These are phyloP conservation scores for Acrocalymma vagum DNA, from an alignment of 2,329 filamentous ascomycete species.

Conservation along the genomic window DNA sequence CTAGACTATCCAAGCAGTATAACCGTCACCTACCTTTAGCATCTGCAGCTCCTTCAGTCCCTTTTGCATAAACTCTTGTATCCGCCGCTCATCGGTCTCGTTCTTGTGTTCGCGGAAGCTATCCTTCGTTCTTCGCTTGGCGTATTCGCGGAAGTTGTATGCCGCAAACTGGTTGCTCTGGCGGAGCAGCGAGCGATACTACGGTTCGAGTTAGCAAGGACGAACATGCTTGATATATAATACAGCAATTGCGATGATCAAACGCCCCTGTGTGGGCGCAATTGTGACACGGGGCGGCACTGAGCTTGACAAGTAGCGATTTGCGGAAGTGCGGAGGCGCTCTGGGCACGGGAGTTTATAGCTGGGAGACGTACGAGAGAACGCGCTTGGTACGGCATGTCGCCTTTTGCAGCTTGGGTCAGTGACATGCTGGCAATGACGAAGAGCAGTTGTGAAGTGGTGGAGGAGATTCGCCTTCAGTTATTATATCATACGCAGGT, in stretches of 20 bases:
- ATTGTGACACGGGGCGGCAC: constrained; percentile 1
- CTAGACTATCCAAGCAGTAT: background rate
- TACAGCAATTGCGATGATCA: too few species aligned
- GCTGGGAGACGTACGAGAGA: constrained; percentile 43
- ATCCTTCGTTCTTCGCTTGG: constrained; percentile 87
- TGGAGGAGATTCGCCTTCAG: constrained; percentile 36
- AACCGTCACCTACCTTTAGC: constrained; percentile 77
- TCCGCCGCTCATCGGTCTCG: constrained; percentile 75
- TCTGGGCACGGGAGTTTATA: constrained; percentile 1
- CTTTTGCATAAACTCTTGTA: constrained; percentile 90
- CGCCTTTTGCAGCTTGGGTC: constrained; percentile 43
- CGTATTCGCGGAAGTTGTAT: constrained; percentile 99
- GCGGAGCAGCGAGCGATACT: constrained; percentile 94
- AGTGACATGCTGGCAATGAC: constrained; percentile 43
- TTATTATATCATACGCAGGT: constrained; percentile 44
- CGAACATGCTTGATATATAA: background rate
- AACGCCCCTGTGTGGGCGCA: background rate
- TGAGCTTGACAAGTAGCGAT: too few species aligned
- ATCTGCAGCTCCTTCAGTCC: constrained; percentile 86
- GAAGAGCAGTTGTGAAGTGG: constrained; percentile 10
- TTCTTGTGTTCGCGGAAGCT: constrained; percentile 83
- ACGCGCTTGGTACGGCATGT: constrained; percentile 49
- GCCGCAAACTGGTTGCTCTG: constrained; percentile 86
- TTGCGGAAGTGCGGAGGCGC: constrained; percentile 11
- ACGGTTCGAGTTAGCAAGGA: constrained; percentile 10